Percentiles rank a stretch among this genome's conserved stretches.
phyloP scores from a whole-genome alignment of 1,284 basidiomycete species.

The Sporisorium sorghi region DNA sequence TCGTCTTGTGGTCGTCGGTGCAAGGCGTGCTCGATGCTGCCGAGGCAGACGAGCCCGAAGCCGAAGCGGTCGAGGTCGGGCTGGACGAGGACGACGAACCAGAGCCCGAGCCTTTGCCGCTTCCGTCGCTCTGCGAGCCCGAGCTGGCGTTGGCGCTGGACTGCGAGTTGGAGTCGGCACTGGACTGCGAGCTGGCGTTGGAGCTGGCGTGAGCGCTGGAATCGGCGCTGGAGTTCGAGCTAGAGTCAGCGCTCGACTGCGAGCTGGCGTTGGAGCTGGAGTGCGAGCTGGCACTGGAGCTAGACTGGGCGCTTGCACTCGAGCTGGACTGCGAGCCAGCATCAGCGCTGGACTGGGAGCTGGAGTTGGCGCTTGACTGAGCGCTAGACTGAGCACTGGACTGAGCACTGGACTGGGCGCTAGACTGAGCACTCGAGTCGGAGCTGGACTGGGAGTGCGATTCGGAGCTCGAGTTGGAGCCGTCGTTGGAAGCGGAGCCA shows the following conservation, averaged over 20 bases:
- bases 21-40: slow-evolving; percentile 24
- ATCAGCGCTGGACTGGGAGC: too few relatives aligned
- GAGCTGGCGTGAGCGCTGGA: slow-evolving; percentile 13
- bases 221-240: slow-evolving; percentile 6
- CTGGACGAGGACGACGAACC: slow-evolving; percentile 13
- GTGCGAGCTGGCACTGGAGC: slow-evolving; percentile 8
- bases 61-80: slow-evolving; percentile 29
- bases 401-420: slow-evolving; percentile 6
- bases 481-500: slow-evolving; percentile 32
- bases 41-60: slow-evolving; percentile 15
- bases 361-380: slow-evolving; percentile 6
- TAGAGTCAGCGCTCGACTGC: slow-evolving; percentile 1
- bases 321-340: slow-evolving; percentile 13
- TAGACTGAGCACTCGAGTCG: slow-evolving; percentile 12
- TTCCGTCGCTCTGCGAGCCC: slow-evolving; percentile 8
- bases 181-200: slow-evolving; percentile 6
- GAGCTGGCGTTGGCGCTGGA: slow-evolving; percentile 9
- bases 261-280: slow-evolving; percentile 15
- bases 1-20: slow-evolving; percentile 24
- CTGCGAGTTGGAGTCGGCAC: slow-evolving; percentile 16
- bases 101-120: slow-evolving; percentile 3
- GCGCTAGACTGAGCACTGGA: slow-evolving; percentile 15
- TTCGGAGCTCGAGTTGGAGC: slow-evolving; percentile 17
- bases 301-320: slow-evolving; percentile 8
- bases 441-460: slow-evolving; percentile 15